Evolutionary conservation across 164 flowering plant genomes (phyloP).

Genomic region (Dillenia turbinata): DNA sequence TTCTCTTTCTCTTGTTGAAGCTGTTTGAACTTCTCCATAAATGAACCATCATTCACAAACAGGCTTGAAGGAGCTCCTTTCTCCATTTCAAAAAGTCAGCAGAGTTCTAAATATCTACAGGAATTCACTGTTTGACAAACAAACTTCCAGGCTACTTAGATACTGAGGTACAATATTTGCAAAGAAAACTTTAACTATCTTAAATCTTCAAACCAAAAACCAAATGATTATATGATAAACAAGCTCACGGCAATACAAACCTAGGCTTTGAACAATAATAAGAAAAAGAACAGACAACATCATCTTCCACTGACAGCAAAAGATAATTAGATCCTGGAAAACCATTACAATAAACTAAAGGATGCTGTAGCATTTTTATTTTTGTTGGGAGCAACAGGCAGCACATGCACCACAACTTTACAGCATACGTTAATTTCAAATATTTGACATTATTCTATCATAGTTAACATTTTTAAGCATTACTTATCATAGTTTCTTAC

Average conservation of each 20-base stretch:
- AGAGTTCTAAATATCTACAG: slow-evolving; percentile 10
- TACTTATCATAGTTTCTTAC: no score
- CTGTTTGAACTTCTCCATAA: slow-evolving; percentile 91
- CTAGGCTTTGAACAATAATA: background rate
- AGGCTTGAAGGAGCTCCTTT: slow-evolving; percentile 49
- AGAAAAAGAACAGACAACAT: no score
- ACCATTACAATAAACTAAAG: no score
- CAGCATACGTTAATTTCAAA: no score
- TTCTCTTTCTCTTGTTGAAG: slow-evolving; percentile 65
- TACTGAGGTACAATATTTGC: slow-evolving; percentile 12
- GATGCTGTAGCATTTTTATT: no score
- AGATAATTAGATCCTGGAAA: no score
- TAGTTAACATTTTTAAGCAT: no score
- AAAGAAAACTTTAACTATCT: background rate
- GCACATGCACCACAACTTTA: no score
- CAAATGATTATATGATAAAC: no score
- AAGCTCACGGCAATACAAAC: background rate
- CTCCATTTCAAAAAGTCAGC: slow-evolving; percentile 43
- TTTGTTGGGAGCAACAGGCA: no score
- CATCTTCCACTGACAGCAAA: no score
- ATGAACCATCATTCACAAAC: slow-evolving; percentile 93
- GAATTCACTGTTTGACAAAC: slow-evolving; percentile 38
- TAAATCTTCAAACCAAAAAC: slow-evolving; percentile 13
- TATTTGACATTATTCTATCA: no score
- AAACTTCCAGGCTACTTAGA: slow-evolving; percentile 39